Base-by-base conservation (phyloP, 345 rosid species). In the Eucalyptus grandis region DNA sequence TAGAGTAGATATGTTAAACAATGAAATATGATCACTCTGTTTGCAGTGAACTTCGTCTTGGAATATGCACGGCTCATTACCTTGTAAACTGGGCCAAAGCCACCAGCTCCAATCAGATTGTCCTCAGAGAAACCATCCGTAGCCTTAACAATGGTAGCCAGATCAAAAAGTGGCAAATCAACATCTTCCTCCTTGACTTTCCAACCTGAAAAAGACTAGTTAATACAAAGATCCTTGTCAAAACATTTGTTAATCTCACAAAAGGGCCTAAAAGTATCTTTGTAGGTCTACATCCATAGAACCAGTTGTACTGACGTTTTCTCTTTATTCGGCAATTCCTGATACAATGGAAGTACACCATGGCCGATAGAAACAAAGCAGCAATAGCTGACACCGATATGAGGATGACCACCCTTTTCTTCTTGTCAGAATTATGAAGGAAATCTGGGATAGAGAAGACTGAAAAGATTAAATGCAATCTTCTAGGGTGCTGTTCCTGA, bases 11-110 rank as follows among this genome's bases (percentile, higher is more conserved):
- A 53, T 53, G 22, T n/a, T 21, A 37, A 5, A 43, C 26, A 43
- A 26, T 12, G 24, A 24, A 31, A 44, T 19, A 14, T n/a, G 6
- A 47, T 13, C 47, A 43, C 9, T 31, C 26, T 13, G 5, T 22
- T 21, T 34, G 27, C 82, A 37, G 14, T 27, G 5, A 37, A 72
- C 82, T 11, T 72, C 1, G 14, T 21, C 82, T 19, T 37, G 82
- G 14, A 37, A 72, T 72, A 10, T 37, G 27, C 81, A 34, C 1
- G 27, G n/a, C 80, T 22, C 24, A 14, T 17, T 9, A 92, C 93
- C 93, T 92, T 93, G 89, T 91, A 92, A 17, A 92, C 95, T 80
- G 92, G 88, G 51, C 95, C 93, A 87, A 92, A 94, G 67, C 95
- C 93, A 56, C 95, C 93, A 72, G 91, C 92, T 47, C 95, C 93